Evolutionary conservation across 1,139 yeast species (phyloP), one percentile per base, ranked within the genome.

Genomic region (Diutina catenulata): DNA sequence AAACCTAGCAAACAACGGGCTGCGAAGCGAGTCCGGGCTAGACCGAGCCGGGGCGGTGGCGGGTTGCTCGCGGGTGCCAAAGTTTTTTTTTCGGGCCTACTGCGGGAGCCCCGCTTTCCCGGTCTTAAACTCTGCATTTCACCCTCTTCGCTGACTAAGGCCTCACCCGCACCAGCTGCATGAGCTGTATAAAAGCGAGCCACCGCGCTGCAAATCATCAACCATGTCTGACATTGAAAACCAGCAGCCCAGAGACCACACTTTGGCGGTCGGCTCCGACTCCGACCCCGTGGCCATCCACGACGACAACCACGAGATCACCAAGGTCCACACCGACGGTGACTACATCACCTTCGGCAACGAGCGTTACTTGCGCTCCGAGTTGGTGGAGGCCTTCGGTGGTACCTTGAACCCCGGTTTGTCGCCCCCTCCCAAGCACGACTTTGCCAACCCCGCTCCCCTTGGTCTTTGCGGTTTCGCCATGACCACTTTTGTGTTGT

Each of bases 401-500:
- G 88, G 88, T 72, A 64, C 73, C 25, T 52, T 78, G 55, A 76
- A 74, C 49, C 78, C 87, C 15, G 86, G 84, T 52, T 60, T 68
- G 42, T 51, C 74, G 19, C 73, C 77, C 28, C 75, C 82, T 28
- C 77, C 94, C 24, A 64, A 70, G 37, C 75, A 81, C 56, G 70
- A 77, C 56, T 78, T 84, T 55, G 95, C 81, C 43, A 86, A 86
- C 56, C 94, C 95, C 33, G 84, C 93, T 38, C 95, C 95, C 2
- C 65, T 87, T 40, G 95, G 95, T 11, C 66, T 87, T 45, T 70
- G 76, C 38, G 93, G 84, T 4, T 86, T 87, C 53, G 94, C 94
- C 6, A 64, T 84, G 47, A 82, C 94, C 15, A 82, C 94, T 4
- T 82, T 87, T 56, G 84, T 84, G 11, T 65, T 86, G 36, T 77